Percentiles rank a stretch among this genome's conserved stretches.
These are phyloP conservation scores for Colletotrichum sp. DNA, from an alignment of 2,329 filamentous ascomycete species.

Conservation along the genomic window DNA sequence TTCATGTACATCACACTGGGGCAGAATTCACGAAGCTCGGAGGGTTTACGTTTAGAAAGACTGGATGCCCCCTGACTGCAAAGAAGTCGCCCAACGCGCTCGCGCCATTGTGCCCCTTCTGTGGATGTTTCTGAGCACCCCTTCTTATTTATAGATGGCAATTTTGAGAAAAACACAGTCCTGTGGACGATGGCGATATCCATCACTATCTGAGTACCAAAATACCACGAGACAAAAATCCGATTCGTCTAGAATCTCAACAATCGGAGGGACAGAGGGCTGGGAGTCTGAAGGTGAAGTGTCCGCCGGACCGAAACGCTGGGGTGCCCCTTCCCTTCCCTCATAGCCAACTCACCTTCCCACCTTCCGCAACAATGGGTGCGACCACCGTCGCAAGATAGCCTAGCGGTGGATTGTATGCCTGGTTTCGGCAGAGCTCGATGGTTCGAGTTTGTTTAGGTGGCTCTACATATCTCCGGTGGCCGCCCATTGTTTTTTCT, in stretches of 20 bases:
- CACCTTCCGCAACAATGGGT: neutral
- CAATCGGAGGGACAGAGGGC: rapidly evolving
- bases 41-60: neutral
- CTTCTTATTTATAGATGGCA: neutral
- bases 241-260: neutral
- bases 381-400: neutral
- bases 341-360: neutral
- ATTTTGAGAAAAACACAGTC: neutral
- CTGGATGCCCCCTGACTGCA: neutral
- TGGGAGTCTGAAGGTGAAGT: neutral
- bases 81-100: too few relatives aligned
- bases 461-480: neutral
- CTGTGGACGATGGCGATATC: rapidly evolving
- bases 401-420: neutral
- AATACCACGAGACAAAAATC: neutral
- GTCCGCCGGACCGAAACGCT: neutral
- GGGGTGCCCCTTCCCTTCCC: neutral
- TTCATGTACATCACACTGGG: rapidly evolving
- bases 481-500: neutral
- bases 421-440: neutral
- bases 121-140: neutral
- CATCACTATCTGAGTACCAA: rapidly evolving
- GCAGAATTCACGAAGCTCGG: neutral
- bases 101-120: neutral
- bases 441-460: neutral